Evolutionary conservation across 2,329 filamentous ascomycete genomes (phyloP).

Genomic region (Plenodomus biglobosus): DNA sequence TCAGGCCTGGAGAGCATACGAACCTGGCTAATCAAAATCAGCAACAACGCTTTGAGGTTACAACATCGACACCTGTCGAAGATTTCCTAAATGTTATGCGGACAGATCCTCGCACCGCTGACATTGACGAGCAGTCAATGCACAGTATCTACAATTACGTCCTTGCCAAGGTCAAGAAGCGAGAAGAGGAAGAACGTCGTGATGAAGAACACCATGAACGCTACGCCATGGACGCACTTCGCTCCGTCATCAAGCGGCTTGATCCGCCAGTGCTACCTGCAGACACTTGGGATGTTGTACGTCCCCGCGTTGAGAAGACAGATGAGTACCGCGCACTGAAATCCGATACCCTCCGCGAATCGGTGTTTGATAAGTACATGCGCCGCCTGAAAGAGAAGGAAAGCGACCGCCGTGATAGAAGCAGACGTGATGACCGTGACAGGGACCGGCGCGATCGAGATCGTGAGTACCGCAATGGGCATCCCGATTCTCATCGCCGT

Average conservation of each 20-base stretch:
- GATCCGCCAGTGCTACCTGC: slow-evolving; percentile 76
- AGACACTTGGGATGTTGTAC: slow-evolving; percentile 89
- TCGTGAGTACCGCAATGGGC: slow-evolving; percentile 46
- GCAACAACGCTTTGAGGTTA: slow-evolving; percentile 92
- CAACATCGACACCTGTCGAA: slow-evolving; percentile 80
- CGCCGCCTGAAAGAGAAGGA: slow-evolving; percentile 89
- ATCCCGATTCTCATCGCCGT: slow-evolving; percentile 45
- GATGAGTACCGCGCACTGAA: slow-evolving; percentile 83
- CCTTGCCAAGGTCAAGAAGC: slow-evolving; percentile 80
- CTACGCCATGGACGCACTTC: slow-evolving; percentile 78
- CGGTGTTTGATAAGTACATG: slow-evolving; percentile 89
- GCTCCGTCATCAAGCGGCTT: slow-evolving; percentile 83
- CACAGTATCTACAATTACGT: slow-evolving; percentile 83
- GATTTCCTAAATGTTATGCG: slow-evolving; percentile 83
- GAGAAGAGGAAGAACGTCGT: slow-evolving; percentile 80
- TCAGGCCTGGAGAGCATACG: neutral
- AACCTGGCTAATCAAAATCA: slow-evolving; percentile 42
- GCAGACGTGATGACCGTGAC: slow-evolving; percentile 43
- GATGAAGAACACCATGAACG: slow-evolving; percentile 83
- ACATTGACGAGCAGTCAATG: slow-evolving; percentile 78
- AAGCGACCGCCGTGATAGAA: slow-evolving; percentile 58
- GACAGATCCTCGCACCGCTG: slow-evolving; percentile 83
- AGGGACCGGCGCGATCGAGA: slow-evolving; percentile 46
- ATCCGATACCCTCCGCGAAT: slow-evolving; percentile 78
- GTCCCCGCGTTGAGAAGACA: slow-evolving; percentile 73